A percentile compares a stretch with the other conserved stretches of the same genome.
Evolutionary conservation across 768 basidiomycete species (phyloP).

Genomic region (Suillus alpinus): DNA sequence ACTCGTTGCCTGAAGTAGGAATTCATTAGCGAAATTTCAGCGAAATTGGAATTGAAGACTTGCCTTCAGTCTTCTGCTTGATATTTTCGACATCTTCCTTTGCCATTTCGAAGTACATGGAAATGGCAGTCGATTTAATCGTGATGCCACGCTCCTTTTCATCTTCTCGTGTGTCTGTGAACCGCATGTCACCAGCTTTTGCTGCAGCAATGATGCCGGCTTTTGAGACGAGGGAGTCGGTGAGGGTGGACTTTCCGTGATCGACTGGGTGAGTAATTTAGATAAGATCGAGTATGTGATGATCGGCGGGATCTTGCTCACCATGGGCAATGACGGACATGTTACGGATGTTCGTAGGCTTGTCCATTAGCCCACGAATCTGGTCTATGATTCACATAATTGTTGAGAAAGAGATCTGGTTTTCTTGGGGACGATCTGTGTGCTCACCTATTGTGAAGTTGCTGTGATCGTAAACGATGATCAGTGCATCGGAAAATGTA

Average conservation of each 20-base stretch:
- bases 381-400: slow-evolving; percentile 53
- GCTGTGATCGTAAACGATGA: slow-evolving; percentile 42
- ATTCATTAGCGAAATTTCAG: slow-evolving; percentile 10
- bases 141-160: slow-evolving; percentile 99
- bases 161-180: slow-evolving; percentile 95
- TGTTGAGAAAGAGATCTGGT: neutral
- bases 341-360: slow-evolving; percentile 89
- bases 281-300: slow-evolving; percentile 17
- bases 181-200: slow-evolving; percentile 95
- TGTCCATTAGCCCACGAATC: slow-evolving; percentile 86
- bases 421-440: neutral
- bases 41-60: slow-evolving; percentile 22
- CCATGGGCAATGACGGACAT: slow-evolving; percentile 94
- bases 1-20: slow-evolving; percentile 68
- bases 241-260: slow-evolving; percentile 99
- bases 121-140: slow-evolving; percentile 99
- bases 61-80: slow-evolving; percentile 93
- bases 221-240: slow-evolving; percentile 98
- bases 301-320: slow-evolving; percentile 34
- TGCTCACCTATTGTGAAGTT: slow-evolving; percentile 86
- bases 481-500: slow-evolving; percentile 23
- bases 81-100: slow-evolving; percentile 85
- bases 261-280: slow-evolving; percentile 62
- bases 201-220: slow-evolving; percentile 96
- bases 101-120: slow-evolving; percentile 97